Evolutionary conservation across 2,329 filamentous ascomycete genomes (phyloP), one percentile per base, ranked within the genome.

Genomic region (Botrytis fabae): DNA sequence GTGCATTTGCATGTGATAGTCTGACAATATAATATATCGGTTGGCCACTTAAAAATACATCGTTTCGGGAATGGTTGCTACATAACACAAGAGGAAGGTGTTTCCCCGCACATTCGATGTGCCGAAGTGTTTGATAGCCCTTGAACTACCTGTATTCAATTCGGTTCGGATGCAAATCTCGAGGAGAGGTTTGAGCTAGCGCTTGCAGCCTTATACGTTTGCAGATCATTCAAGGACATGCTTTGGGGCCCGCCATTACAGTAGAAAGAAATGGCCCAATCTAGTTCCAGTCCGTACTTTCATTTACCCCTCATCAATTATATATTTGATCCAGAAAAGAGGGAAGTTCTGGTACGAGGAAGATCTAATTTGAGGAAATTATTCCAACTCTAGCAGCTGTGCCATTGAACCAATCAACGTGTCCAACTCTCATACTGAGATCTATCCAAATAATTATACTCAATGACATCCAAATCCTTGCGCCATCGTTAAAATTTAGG

Each of bases 151-250:
- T 40, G 16, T n/a, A 25, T 40, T 40, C 22, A 22, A 25, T 38
- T 68, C 48, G 46, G 48, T 10, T 54, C 48, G 35, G 40, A 22
- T 42, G 38, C 9, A 42, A 48, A 64, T 51, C 48, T 51, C 25
- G 48, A 51, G 25, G 25, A 51, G 48, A 25, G 48, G 48, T 46
- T 32, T 22, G 20, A 66, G 46, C 22, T 51, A 54, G 64, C 46
- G 48, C 64, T 68, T 68, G 64, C 64, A 68, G 64, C 48, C 64
- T 68, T 57, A 54, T 42, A 42, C 12, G 10, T 40, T 20, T 44
- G 40, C 25, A n/a, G 38, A 28, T 40, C 40, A 6, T 63, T 28
- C 9, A 28, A 63, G 61, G 40, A 28, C 14, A 42, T 8, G 22
- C 14, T 2, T 63, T 2, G 16, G 10, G 32, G 46, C 22, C 48